Evolutionary conservation across 139 green algal species (phyloP).

Genomic region (Chlamydomonas schloesseri): DNA sequence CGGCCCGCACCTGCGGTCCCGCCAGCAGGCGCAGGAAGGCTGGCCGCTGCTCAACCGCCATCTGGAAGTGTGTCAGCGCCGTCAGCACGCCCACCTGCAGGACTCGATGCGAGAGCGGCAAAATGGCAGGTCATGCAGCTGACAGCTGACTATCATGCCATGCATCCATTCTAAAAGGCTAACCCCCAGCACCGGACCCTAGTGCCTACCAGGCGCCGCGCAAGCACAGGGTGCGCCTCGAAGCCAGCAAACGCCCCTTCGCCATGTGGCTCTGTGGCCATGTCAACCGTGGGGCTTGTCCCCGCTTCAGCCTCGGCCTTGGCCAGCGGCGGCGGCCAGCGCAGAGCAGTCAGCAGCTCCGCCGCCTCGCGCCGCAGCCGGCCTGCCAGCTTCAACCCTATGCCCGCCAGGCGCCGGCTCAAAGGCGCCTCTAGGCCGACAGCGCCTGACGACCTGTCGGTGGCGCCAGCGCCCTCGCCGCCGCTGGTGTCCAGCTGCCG

Average conservation of each 20-base stretch:
- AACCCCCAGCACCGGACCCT: not conserved
- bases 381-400: too few species aligned
- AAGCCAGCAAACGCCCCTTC: conserved; percentile 4
- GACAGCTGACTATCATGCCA: too few species aligned
- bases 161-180: not conserved
- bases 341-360: not conserved
- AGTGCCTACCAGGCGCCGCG: conserved; percentile 13
- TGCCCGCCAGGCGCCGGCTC: too few species aligned
- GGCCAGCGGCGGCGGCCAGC: conserved; percentile 26
- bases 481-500: not conserved
- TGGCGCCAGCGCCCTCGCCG: too few species aligned
- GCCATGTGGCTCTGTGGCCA: too few species aligned
- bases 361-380: not conserved
- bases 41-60: conserved; percentile 31
- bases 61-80: conserved; percentile 34
- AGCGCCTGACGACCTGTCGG: too few species aligned
- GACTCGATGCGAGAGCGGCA: too few species aligned
- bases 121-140: too few species aligned
- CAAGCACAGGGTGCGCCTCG: conserved; percentile 13
- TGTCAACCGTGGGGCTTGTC: too few species aligned
- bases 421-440: too few species aligned
- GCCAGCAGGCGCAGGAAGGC: conserved; percentile 7
- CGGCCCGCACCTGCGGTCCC: not conserved
- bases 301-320: not conserved
- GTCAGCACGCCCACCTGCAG: conserved; percentile 36